Evolutionary conservation across 2,329 filamentous ascomycete species (phyloP), one percentile per base, ranked within the genome.

Genomic region (Hypoxylon sp.): DNA sequence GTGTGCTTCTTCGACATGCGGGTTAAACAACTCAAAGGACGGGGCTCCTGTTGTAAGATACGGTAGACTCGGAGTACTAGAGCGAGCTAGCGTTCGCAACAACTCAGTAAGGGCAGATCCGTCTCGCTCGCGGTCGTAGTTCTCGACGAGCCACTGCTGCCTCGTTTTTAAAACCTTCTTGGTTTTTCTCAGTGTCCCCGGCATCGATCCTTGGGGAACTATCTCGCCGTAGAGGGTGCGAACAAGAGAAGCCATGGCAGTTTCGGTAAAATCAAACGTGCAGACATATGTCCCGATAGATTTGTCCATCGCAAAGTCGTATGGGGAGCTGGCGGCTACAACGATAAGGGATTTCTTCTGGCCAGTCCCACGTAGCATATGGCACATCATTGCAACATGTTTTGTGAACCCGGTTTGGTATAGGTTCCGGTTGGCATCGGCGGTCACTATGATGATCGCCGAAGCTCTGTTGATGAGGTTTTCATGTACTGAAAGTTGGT

Each of bases 321-420:
- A 98, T 0, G 94, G 94, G 0, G 94, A 97, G 78, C 93, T 97
- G 69, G 97, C 94, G 0, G 94, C 91, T 6, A 97, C 91, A 3
- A 97, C 94, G 22, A 97, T 89, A 37, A 97, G 80, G 0, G 94
- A 92, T 78, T 97, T 97, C 76, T 95, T 92, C 73, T 93, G 91
- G 1, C 91, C 91, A 13, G 86, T 86, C 6, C 89, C 88, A 6
- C 88, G 87, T 59, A 93, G 85, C 87, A 93, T 91, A 20, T 91
- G 92, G 78, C 94, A 97, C 79, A 97, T 94, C 90, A 97, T 95
- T 11, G 94, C 91, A 7, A 97, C 92, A 69, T 98, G 94, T 75
- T 97, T 98, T 1, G 94, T 94, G 75, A 98, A 98, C 0, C 93
- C 93, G 52, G 93, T 89, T 76, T 98, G 94, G 74, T 97, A 98